phyloP scores from a whole-genome alignment of 2,329 filamentous ascomycete genomes.

The Monilinia laxa region DNA sequence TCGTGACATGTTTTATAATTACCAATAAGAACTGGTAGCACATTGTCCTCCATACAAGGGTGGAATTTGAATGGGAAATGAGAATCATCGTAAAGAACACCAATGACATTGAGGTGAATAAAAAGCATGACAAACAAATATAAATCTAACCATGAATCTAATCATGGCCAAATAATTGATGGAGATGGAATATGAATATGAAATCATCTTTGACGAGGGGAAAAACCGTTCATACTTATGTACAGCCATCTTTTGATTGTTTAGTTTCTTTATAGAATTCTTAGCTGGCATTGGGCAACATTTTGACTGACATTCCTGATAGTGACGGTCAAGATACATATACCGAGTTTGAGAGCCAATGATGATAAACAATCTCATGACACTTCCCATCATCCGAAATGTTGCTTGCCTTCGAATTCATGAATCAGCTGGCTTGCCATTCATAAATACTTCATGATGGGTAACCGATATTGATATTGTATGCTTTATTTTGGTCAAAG shows the following conservation, averaged over 20 bases:
- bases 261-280: too few relatives aligned
- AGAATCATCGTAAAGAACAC: slow-evolving; percentile 11
- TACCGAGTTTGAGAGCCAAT: too few relatives aligned
- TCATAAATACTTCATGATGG: neutral
- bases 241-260: neutral
- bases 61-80: neutral
- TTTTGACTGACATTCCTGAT: neutral
- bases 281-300: neutral
- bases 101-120: neutral
- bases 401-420: too few relatives aligned
- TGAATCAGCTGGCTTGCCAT: too few relatives aligned
- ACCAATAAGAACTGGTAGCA: neutral
- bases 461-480: neutral
- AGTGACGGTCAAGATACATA: too few relatives aligned
- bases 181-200: neutral
- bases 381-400: too few relatives aligned
- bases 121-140: neutral
- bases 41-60: neutral
- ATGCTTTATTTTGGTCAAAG: neutral
- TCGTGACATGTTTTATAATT: slow-evolving; percentile 4
- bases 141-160: neutral
- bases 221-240: neutral
- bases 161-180: neutral
- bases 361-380: too few relatives aligned
- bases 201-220: neutral